These are phyloP conservation scores for Schrenkiella parvula DNA, from an alignment of 345 rosid genomes.

Conservation along the genomic window DNA sequence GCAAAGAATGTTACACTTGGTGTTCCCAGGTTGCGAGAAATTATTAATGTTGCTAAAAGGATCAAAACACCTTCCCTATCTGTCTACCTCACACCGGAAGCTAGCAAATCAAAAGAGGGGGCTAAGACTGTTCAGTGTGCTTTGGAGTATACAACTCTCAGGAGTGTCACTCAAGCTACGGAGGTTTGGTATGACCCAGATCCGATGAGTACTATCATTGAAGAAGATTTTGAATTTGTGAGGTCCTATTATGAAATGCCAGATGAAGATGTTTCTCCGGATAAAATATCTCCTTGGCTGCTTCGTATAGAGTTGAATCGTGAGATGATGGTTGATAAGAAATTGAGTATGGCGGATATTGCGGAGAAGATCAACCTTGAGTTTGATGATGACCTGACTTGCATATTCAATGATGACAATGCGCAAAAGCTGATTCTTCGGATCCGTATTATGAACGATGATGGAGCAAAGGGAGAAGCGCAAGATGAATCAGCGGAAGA, in stretches of 20 bases:
- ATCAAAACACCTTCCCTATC: constrained; percentile 95
- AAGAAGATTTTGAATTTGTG: constrained; percentile 90
- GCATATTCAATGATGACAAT: constrained; percentile 94
- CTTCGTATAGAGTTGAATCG: constrained; percentile 96
- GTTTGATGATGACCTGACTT: constrained; percentile 88
- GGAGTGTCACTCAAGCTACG: constrained; percentile 93
- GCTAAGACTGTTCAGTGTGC: constrained; percentile 98
- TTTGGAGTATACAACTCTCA: constrained; percentile 89
- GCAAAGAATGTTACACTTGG: constrained; percentile 99
- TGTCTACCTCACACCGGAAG: constrained; percentile 71
- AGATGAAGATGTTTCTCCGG: constrained; percentile 91
- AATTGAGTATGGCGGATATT: constrained; percentile 92
- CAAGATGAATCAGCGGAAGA: constrained; percentile 94
- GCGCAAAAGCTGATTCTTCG: constrained; percentile 89
- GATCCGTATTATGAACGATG: constrained; percentile 93
- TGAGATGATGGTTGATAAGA: constrained; percentile 99
- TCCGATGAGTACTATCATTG: constrained; percentile 85
- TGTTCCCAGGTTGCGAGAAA: constrained; percentile 94
- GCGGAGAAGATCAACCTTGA: constrained; percentile 94
- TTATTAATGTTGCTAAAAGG: constrained; percentile 91
- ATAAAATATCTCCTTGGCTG: constrained; percentile 95
- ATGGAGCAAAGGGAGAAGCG: constrained; percentile 81
- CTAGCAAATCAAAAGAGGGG: constrained; percentile 74
- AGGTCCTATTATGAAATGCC: constrained; percentile 98
- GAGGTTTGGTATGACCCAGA: constrained; percentile 99